Evolutionary conservation across 2,329 filamentous ascomycete genomes (phyloP), one percentile per base, ranked within the genome.

Genomic region (Raffaelea albimanens): DNA sequence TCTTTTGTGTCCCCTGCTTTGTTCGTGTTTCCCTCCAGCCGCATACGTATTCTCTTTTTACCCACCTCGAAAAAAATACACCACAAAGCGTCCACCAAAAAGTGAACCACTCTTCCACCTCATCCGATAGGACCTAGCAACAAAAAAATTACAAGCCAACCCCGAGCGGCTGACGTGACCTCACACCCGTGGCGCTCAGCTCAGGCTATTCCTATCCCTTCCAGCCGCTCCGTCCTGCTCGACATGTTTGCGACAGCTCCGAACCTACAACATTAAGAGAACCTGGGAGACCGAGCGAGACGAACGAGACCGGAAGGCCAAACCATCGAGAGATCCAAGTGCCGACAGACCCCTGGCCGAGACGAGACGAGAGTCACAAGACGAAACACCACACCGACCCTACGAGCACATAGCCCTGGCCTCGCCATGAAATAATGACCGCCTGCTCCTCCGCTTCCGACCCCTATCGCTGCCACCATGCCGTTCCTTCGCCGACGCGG

Each of bases 401-500:
- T 13, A 29, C 7, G 25, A 29, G 13, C 7, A 29, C 25, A 13
- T 7, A 29, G 7, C 25, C 13, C 25, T 29, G 25, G 7, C 25
- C 7, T 7, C 25, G 25, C 25, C 25, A 29, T 29, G 25, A 29
- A 13, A 29, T 29, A 4, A n/a, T 18, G 45, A 46, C 19, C 19
- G 40, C 40, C 23, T 47, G 45, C 29, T 39, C n/a, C 18, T 21
- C 40, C 10, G 13, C 36, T 3, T 40, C 40, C 8, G 29, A n/a
- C 31, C 29, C 13, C 39, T 20, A 34, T 40, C 39, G 38, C 29
- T 7, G 25, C 25, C 60, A 65, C 54, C 58, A 80, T 80, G 76
- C 75, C 76, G 58, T 77, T 80, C 57, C 67, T 80, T 65, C 76
- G 76, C 66, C 76, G 76, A 63, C 75, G 75, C 62, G 76, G 74